These are phyloP conservation scores for Zostera marina DNA, from an alignment of 116 monocot genomes.

Conservation along the genomic window DNA sequence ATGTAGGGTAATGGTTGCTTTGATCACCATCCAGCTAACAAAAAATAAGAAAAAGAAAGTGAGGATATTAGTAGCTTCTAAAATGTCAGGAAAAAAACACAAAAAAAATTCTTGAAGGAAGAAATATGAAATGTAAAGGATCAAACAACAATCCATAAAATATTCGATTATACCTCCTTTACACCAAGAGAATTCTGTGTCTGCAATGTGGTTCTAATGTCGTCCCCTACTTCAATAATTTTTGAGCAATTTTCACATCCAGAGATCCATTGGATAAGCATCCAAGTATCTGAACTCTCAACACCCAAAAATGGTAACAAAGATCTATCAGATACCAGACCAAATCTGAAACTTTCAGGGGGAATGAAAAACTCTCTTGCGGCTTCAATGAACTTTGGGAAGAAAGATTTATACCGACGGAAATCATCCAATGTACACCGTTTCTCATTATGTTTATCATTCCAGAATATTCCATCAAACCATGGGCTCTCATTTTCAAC, in stretches of 20 bases:
- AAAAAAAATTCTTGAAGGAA: neutral
- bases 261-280: slow-evolving; percentile 32
- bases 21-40: slow-evolving; percentile 47
- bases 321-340: slow-evolving; percentile 51
- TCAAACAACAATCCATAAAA: neutral
- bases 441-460: slow-evolving; percentile 25
- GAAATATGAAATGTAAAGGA: neutral
- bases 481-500: slow-evolving; percentile 25
- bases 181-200: slow-evolving; percentile 22
- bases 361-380: slow-evolving; percentile 60
- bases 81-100: neutral
- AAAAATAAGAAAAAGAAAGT: slow-evolving; percentile 12
- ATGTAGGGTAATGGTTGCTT: slow-evolving; percentile 18
- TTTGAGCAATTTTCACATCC: slow-evolving; percentile 53
- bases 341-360: slow-evolving; percentile 73
- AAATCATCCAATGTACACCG: slow-evolving; percentile 45
- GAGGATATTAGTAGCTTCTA: slow-evolving; percentile 1
- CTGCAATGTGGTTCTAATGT: slow-evolving; percentile 35
- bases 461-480: slow-evolving; percentile 21
- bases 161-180: slow-evolving; percentile 34
- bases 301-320: slow-evolving; percentile 42
- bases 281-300: slow-evolving; percentile 39
- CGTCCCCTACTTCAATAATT: slow-evolving; percentile 38
- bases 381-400: slow-evolving; percentile 34
- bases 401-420: slow-evolving; percentile 50